Base-by-base conservation (phyloP, 1,284 basidiomycete species). In the Trametes pubescens region DNA sequence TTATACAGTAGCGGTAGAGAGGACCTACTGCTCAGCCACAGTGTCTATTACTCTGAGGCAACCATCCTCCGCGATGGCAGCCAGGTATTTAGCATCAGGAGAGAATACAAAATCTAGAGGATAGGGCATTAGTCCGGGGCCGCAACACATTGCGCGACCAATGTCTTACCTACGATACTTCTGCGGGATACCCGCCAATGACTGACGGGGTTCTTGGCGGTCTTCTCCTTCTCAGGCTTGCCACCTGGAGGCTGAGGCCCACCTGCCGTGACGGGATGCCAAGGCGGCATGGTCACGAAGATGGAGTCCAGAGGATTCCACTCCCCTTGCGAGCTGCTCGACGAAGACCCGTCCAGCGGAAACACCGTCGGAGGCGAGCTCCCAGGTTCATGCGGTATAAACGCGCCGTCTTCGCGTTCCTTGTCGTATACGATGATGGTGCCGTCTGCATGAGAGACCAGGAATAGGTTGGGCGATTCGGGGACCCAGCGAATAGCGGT, bases 401-500 rank as follows among this genome's bases (percentile, higher is more conserved):
- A 93, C 4, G 81, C 72, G 4, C 92, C 92, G 71, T 98, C 95
- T 62, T 96, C 95, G 35, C 93, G 89, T 70, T 95, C 93, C 70
- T 91, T 92, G 75, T 96, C 95, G 73, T 94, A 96, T 24, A 95
- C 85, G 40, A 95, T 84, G 64, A 97, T 89, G 8, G 92, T 90
- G 2, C 95, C 95, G 72, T 99, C 94, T 16, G 90, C 91, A 74
- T 98, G 94, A 2, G 94, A 91, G n/a, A 91, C 94, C 46, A 97
- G 84, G 75, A 99, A 96, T 24, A 96, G 85, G 58, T 91, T 91
- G 0, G 90, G 82, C 0, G 93, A 94, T 5, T 87, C 85, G 1
- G 96, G 96, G 9, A 98, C 92, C 92, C 96, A 98, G 69, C 90
- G 87, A 46, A 99, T 87, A 11, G 92, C 86, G 7, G 92, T 92